Evolutionary conservation across 2,329 filamentous ascomycete species (phyloP), one percentile per base, ranked within the genome.

Genomic region (Phyllosticta citrichinensis): DNA sequence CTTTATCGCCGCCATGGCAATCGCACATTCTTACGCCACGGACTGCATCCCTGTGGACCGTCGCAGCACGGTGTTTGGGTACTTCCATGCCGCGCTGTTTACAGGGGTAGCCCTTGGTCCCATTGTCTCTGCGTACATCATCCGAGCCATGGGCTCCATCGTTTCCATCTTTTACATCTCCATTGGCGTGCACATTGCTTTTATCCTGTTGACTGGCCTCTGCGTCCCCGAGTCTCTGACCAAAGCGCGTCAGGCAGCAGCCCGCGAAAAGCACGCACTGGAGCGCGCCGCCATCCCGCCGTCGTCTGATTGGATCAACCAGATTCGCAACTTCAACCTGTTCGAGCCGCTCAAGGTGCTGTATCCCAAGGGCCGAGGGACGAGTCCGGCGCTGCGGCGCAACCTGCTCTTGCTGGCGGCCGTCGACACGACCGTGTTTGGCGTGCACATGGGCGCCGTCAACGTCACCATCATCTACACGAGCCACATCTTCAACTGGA

Each of bases 81-180:
- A 92, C 70, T 87, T 97, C 67, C 90, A 97, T 68, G 91, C 90
- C 11, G 91, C 87, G 66, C 79, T 99, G 9, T 97, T 96, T 73
- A 81, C 83, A 1, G 94, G 94, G n/a, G 84, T 97, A 54, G 93
- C 94, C 0, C 75, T 93, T 33, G 94, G 94, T 0, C 94, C 94
- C 8, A 80, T 95, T 2, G 69, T 96, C 22, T 87, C 91, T 0
- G 92, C 88, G 2, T 87, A 89, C 66, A 79, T 97, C 52, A 87
- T 96, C 68, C 83, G 88, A 67, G 82, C 80, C 72, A 92, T 89
- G 0, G 88, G 89, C 8, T 84, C 83, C 52, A 79, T 95, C 17
- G 72, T 97, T 6, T 83, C 85, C n/a, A 83, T 96, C 55, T 97
- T 99, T 72, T 96, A 95, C 71, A 79, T 91, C 50, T 85, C 87